A percentile compares a stretch with the other conserved stretches of the same genome.
Evolutionary conservation across 257 asterid genomes (phyloP).

Genomic region (Scutellaria galericulata): DNA sequence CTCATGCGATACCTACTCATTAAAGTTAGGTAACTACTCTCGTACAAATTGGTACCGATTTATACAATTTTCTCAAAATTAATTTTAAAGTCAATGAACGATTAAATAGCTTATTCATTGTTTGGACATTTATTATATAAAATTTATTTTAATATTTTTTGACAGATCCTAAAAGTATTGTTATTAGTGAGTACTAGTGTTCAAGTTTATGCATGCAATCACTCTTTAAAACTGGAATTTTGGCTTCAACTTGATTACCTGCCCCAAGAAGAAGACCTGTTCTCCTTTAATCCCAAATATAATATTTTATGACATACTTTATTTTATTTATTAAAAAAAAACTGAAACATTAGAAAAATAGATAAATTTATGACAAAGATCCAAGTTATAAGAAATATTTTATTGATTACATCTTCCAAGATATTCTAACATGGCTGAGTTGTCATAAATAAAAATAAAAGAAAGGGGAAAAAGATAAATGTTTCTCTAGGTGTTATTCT

Average conservation of each 20-base stretch:
- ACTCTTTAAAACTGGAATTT: constrained; percentile 32
- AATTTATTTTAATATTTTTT: background rate
- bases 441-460: background rate
- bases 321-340: background rate
- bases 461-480: background rate
- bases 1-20: too few species aligned
- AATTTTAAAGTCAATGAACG: background rate
- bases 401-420: constrained; percentile 30
- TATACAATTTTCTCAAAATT: background rate
- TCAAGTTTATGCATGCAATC: constrained; percentile 28
- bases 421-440: constrained; percentile 33
- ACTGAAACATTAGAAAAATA: background rate
- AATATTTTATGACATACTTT: background rate
- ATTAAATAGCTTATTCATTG: background rate
- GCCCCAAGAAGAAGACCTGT: constrained; percentile 12
- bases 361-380: background rate
- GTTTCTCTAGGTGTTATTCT: constrained; percentile 56
- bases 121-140: too few species aligned
- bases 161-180: constrained; percentile 1
- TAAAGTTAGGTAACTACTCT: too few species aligned
- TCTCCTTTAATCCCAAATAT: too few species aligned
- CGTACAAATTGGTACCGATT: too few species aligned
- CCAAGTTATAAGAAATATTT: background rate
- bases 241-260: constrained; percentile 8
- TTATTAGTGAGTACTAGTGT: background rate